Base-by-base conservation (phyloP, 164 flowering plant genomes). In the Tetrastigma voinierianum region DNA sequence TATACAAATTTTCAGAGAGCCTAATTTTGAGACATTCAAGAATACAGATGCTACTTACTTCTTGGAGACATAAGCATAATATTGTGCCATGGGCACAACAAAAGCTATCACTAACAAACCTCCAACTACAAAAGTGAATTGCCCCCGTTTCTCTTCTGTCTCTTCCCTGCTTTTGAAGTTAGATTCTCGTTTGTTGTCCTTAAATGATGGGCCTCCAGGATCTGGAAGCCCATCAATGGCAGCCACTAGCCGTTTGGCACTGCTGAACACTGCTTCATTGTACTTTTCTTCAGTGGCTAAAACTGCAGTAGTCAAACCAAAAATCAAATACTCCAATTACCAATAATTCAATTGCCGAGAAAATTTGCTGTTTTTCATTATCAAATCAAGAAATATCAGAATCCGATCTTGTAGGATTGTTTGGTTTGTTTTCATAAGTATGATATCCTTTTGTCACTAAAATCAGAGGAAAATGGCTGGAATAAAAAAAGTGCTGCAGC, bases 41-140 rank as follows among this genome's bases (percentile, higher is more conserved):
- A 57, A 19, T 20, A 13, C 40, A 48, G 17, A 46, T 55, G 46
- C 10, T 24, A 6, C 46, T 75, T 62, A 83, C 61, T 82, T 86
- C 76, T 68, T 81, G 46, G 99, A 92, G 72, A 95, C 86, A 76
- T 96, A 95, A 12, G 97, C 98, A 68, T 95, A 91, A 75, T 95
- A 95, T 74, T 95, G 98, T 61, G 94, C 96, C 99, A 96, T 96
- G 21, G 99, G 99, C 75, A 96, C 98, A 63, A 96, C 96, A 70
- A 96, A 96, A 19, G 98, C 98, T 69, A 96, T 88, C 24, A 88
- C 98, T 71, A 96, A 67, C 81, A 96, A 75, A 67, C 98, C 99
- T 70, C 99, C 99, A 75, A 96, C 99, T 0, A 92, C 97, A 66
- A 91, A 90, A 64, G 84, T 84, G 81, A 96, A 96, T 66, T 96